These are phyloP conservation scores for Cladophialophora yegresii DNA, from an alignment of 2,329 filamentous ascomycete species.

Conservation along the genomic window DNA sequence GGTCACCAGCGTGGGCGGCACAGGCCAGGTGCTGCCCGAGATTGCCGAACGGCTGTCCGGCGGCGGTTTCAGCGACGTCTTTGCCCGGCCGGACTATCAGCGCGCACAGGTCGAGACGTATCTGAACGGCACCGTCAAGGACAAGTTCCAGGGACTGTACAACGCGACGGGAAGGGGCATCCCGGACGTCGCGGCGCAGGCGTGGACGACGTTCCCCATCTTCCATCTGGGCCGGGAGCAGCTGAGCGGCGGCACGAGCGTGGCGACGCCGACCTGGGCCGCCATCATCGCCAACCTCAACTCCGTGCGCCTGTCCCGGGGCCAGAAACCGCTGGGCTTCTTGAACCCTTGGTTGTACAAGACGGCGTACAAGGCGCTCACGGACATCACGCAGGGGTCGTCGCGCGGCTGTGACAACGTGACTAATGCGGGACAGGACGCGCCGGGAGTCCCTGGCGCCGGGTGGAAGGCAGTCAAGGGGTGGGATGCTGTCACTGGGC, in stretches of 20 bases:
- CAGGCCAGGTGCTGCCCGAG: conserved; percentile 54
- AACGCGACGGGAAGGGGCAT: conserved; percentile 14
- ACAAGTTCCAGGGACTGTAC: conserved; percentile 50
- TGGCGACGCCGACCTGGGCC: conserved; percentile 61
- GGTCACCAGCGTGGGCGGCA: conserved; percentile 67
- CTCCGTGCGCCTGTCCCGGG: conserved; percentile 58
- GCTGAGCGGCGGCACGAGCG: conserved; percentile 11
- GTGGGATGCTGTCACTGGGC: conserved; percentile 41
- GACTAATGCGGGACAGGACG: conserved; percentile 37
- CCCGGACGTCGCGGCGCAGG: conserved; percentile 45
- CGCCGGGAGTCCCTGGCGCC: conserved; percentile 46
- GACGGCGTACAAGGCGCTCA: conserved; percentile 29
- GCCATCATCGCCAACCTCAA: conserved; percentile 66
- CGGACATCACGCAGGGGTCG: conserved; percentile 39
- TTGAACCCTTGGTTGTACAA: conserved; percentile 30
- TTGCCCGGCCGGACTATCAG: conserved; percentile 52
- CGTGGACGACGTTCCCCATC: conserved; percentile 44
- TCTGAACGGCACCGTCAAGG: conserved; percentile 45
- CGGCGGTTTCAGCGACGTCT: conserved; percentile 57
- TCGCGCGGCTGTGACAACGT: conserved; percentile 40
- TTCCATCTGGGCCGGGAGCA: conserved; percentile 42
- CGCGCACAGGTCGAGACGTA: conserved; percentile 48
- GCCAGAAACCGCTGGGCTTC: conserved; percentile 25
- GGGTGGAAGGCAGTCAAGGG: conserved; percentile 54
- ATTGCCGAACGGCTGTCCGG: conserved; percentile 57